phyloP scores from a whole-genome alignment of 176 grass and related monocot genomes.

The Coix lacrymajobi region DNA sequence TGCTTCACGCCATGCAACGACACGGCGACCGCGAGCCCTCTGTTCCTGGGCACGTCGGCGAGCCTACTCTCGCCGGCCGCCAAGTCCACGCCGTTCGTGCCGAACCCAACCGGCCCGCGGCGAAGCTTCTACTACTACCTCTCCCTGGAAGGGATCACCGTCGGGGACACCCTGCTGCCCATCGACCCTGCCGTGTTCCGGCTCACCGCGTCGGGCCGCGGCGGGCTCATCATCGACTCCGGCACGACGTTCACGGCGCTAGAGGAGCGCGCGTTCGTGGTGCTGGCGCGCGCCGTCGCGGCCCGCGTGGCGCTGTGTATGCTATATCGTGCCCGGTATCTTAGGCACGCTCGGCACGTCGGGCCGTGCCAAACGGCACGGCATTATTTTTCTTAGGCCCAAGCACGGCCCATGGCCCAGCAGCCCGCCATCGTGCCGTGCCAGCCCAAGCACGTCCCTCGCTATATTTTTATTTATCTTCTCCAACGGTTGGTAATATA shows the following conservation, averaged over 20 bases:
- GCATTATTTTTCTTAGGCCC: no score
- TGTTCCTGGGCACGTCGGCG: slow-evolving; percentile 16
- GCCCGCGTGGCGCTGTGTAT: slow-evolving; percentile 7
- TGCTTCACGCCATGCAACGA: slow-evolving; percentile 38
- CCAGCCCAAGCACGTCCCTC: no score
- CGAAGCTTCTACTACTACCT: slow-evolving; percentile 45
- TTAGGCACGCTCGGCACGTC: no score
- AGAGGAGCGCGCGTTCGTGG: slow-evolving; percentile 38
- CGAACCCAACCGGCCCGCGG: not conserved
- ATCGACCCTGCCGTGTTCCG: slow-evolving; percentile 38
- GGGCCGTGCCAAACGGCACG: no score
- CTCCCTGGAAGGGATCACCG: slow-evolving; percentile 35
- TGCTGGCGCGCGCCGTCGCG: slow-evolving; percentile 7
- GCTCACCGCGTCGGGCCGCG: slow-evolving; percentile 25
- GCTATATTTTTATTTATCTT: no score
- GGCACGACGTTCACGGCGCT: slow-evolving; percentile 45
- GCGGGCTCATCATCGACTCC: slow-evolving; percentile 47
- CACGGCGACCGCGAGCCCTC: slow-evolving; percentile 6
- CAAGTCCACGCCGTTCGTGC: slow-evolving; percentile 20
- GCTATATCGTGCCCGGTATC: no score
- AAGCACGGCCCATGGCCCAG: no score
- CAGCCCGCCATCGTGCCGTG: no score
- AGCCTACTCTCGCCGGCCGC: not conserved
- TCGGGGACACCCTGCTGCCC: slow-evolving; percentile 24
- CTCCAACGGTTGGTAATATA: no score